Evolutionary conservation across 768 basidiomycete genomes (phyloP), one percentile per base, ranked within the genome.

Genomic region (Pulveroboletus sp.): DNA sequence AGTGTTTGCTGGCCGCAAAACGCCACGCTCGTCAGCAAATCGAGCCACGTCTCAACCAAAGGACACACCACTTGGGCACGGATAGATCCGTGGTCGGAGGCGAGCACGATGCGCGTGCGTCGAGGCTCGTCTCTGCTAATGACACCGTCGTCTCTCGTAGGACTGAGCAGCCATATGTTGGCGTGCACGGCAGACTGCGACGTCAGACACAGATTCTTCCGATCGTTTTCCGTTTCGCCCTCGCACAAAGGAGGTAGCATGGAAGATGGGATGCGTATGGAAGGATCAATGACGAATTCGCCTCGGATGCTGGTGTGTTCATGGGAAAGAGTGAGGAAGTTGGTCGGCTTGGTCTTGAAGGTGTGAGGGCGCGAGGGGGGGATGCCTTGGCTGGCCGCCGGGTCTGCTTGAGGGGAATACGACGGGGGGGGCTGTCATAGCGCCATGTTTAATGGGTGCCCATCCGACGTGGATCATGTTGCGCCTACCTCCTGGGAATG

Each of bases 241-340:
- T 47, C 46, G 5, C 44, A 37, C 0, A 79, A 56, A 21, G 76
- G 71, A 3, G 75, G 70, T 7, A 79, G 61, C 33, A 76, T 46
- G 15, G 66, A 49, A 0, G 57, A 5, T 0, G 79, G 77, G 39
- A 80, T 68, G 10, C 44, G 28, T 18, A 79, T 59, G 17, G 61
- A 51, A 1, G 79, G 73, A 49, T 80, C 73, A 36, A 80, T 62
- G 31, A 74, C 58, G 64, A 76, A 79, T 43, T 64, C 57, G 33
- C 67, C 65, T 3, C 39, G 49, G 41, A 66, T 32, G n/a, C 35
- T 2, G 33, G 24, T 33, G 14, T 52, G 5, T 11, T 42, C 41
- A 11, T 52, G 53, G 41, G 31, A 47, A 0, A 67, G 45, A 1
- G 32, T 3, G 31, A 69, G 55, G 26, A 49, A 50, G 52, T 66